Base-by-base conservation (phyloP, 1,284 basidiomycete species). In the Phlebopus sp. region DNA sequence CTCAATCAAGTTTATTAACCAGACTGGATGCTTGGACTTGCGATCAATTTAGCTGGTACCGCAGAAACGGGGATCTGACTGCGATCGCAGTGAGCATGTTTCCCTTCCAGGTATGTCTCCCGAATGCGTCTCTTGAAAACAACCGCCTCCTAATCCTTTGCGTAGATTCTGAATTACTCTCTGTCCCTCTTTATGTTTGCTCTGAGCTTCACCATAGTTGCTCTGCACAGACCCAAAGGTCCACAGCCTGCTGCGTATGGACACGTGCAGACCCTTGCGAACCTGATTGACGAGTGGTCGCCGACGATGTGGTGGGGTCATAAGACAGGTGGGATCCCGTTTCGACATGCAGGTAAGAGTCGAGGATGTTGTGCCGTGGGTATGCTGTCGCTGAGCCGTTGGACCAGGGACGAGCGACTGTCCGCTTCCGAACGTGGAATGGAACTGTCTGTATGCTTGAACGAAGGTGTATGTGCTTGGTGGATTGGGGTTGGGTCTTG, bases 11-110 rank as follows among this genome's bases (percentile, higher is more conserved):
- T 9, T 49, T 29, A 50, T 17, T 4, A 13, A 9, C 2, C 21
- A 68, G 62, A 64, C 34, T 67, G 64, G 64, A 64, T 68, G 62
- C 59, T 68, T 40, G 64, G 61, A 3, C 59, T 68, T 18, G 59
- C 64, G 1, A 54, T 67, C 37, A 51, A 42, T 46, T 50, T 55
- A 27, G 45, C 50, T 0, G 56, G 52, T 17, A 52, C 43, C 0
- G 54, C 61, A 29, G 46, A 46, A 10, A 36, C 1, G 47, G 50
- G 1, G 37, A 35, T 13, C 37, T 64, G 15, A 52, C 42, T 6
- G 51, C 55, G 2, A 61, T 64, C 18, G 44, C 46, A 2, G 49
- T 65, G 42, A 53, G 43, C 49, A 66, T 64, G 58, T 59, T 46
- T 52, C 52, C 62, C 2, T 45, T 62, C 31, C 65, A 66, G 53